A percentile compares a stretch with the other conserved stretches of the same genome.
These are phyloP conservation scores for Saccharomyces mikatae DNA, from an alignment of 805 yeast genomes.

Conservation along the genomic window DNA sequence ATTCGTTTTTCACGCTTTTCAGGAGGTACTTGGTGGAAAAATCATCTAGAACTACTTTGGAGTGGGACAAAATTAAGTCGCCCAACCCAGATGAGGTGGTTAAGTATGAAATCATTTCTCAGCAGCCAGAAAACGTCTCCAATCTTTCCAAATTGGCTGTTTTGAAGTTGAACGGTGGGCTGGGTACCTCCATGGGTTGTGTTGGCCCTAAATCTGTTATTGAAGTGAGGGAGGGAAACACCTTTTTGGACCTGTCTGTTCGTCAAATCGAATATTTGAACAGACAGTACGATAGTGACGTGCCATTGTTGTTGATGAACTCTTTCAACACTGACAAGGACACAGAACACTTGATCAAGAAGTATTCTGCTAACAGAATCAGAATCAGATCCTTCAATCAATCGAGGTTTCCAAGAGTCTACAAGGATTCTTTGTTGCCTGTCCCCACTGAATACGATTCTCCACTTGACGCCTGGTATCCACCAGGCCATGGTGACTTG, in stretches of 20 bases:
- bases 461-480: slow-evolving; percentile 82
- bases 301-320: slow-evolving; percentile 94
- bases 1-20: slow-evolving; percentile 84
- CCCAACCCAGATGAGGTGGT: slow-evolving; percentile 88
- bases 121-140: slow-evolving; percentile 30
- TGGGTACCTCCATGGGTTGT: slow-evolving; percentile 99
- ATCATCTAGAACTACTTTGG: slow-evolving; percentile 67
- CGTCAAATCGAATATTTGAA: slow-evolving; percentile 95
- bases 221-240: slow-evolving; percentile 97
- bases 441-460: slow-evolving; percentile 76
- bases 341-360: slow-evolving; percentile 89
- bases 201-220: slow-evolving; percentile 93
- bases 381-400: slow-evolving; percentile 94
- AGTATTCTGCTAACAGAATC: slow-evolving; percentile 93
- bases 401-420: slow-evolving; percentile 94
- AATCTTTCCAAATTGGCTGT: slow-evolving; percentile 80
- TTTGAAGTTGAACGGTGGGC: slow-evolving; percentile 92
- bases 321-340: slow-evolving; percentile 92
- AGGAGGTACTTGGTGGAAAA: slow-evolving; percentile 87
- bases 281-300: slow-evolving; percentile 83
- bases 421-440: slow-evolving; percentile 90
- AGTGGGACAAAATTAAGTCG: slow-evolving; percentile 93
- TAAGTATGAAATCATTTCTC: slow-evolving; percentile 48
- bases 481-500: slow-evolving; percentile 99
- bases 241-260: slow-evolving; percentile 89